Evolutionary conservation across 1,139 yeast species (phyloP).

Genomic region (Magnusiomyces clavatus): DNA sequence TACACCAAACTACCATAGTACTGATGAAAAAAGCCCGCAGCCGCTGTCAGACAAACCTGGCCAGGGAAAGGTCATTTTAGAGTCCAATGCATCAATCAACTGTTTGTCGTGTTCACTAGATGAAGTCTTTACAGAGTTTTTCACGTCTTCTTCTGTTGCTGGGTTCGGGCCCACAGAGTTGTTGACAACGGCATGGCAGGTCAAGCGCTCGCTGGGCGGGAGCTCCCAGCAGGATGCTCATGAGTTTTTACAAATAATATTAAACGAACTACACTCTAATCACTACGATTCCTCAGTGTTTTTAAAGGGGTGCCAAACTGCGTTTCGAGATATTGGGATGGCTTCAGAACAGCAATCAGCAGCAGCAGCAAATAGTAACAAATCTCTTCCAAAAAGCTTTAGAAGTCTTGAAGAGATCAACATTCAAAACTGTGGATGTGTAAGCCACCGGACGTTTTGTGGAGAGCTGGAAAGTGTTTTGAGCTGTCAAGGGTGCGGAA

Average conservation of each 20-base stretch:
- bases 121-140: constrained; percentile 70
- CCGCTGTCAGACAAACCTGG: constrained; percentile 17
- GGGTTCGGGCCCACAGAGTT: constrained; percentile 73
- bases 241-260: constrained; percentile 86
- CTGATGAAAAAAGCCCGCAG: constrained; percentile 16
- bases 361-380: too few relatives aligned
- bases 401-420: constrained; percentile 10
- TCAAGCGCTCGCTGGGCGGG: constrained; percentile 79
- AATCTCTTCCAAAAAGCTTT: constrained; percentile 1
- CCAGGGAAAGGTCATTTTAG: constrained; percentile 3
- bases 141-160: constrained; percentile 43
- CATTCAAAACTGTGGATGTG: constrained; percentile 52
- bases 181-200: constrained; percentile 75
- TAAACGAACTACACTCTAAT: constrained; percentile 67
- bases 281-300: constrained; percentile 16
- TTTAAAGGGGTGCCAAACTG: constrained; percentile 4
- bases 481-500: constrained; percentile 60
- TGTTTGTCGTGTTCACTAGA: constrained; percentile 55
- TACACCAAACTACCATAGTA: constrained; percentile 6
- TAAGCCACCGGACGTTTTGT: constrained; percentile 71
- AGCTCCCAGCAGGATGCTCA: constrained; percentile 97
- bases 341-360: not conserved
- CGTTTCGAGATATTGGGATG: not conserved
- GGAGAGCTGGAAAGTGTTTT: constrained; percentile 72
- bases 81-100: constrained; percentile 16